These are phyloP conservation scores for Thermoascus crustaceus DNA, from an alignment of 2,329 filamentous ascomycete genomes.

Conservation along the genomic window DNA sequence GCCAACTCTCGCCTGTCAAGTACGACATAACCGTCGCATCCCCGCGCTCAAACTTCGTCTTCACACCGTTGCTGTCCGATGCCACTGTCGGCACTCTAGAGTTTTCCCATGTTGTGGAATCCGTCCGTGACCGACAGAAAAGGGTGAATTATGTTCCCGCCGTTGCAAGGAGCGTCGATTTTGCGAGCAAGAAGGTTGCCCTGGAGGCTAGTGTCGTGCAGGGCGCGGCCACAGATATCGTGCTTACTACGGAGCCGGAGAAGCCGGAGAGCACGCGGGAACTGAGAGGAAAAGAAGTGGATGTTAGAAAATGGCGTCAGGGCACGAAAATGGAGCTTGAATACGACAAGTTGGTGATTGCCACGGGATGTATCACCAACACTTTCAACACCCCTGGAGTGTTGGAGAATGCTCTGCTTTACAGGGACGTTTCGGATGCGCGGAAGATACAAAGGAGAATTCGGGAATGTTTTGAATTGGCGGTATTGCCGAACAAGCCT, in stretches of 20 bases:
- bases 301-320: conserved; percentile 33
- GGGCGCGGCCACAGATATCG: conserved; percentile 13
- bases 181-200: conserved; percentile 57
- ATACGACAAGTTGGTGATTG: conserved; percentile 72
- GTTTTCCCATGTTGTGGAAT: conserved; percentile 71
- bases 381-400: conserved; percentile 75
- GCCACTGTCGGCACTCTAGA: conserved; percentile 76
- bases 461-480: conserved; percentile 45
- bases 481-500: conserved; percentile 41
- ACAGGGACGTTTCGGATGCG: conserved; percentile 69
- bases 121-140: conserved; percentile 56
- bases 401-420: conserved; percentile 66
- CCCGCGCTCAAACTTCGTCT: conserved; percentile 75
- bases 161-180: conserved; percentile 71
- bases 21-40: conserved; percentile 67
- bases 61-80: conserved; percentile 70
- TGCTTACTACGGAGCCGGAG: conserved; percentile 9
- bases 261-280: conserved; percentile 4
- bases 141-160: conserved; percentile 64
- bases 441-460: conserved; percentile 43
- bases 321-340: conserved; percentile 57
- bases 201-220: conserved; percentile 55
- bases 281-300: conserved; percentile 12
- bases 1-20: conserved; percentile 59
- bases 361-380: conserved; percentile 72